Evolutionary conservation across 768 basidiomycete genomes (phyloP).

Genomic region (Lepiota venenata): DNA sequence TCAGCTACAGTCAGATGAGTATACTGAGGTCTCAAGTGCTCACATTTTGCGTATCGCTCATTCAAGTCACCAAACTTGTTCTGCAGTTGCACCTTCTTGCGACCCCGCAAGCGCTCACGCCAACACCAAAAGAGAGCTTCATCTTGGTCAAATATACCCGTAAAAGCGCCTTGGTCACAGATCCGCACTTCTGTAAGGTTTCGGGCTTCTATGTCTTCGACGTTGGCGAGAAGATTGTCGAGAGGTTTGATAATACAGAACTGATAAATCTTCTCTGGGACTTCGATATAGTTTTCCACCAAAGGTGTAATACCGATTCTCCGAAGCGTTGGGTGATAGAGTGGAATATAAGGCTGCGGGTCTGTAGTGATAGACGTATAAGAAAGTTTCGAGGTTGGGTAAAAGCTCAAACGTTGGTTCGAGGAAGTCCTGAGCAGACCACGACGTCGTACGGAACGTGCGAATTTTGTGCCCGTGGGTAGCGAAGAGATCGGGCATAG

Average conservation of each 20-base stretch:
- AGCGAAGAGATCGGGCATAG: slow-evolving; percentile 28
- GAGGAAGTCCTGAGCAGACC: slow-evolving; percentile 25
- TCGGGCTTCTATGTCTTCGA: slow-evolving; percentile 3
- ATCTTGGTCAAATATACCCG: slow-evolving; percentile 23
- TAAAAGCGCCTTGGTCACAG: slow-evolving; percentile 13
- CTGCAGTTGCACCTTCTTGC: slow-evolving; percentile 1
- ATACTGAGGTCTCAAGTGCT: not conserved
- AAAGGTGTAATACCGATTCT: slow-evolving; percentile 44
- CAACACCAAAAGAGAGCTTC: slow-evolving; percentile 4
- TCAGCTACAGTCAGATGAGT: too few species aligned
- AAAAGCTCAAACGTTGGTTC: slow-evolving; percentile 33
- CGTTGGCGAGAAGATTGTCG: slow-evolving; percentile 5
- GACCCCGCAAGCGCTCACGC: not conserved
- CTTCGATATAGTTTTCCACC: slow-evolving; percentile 31
- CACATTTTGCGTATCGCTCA: slow-evolving; percentile 1
- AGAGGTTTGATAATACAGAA: slow-evolving; percentile 31
- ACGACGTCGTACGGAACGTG: slow-evolving; percentile 33
- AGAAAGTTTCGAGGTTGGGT: slow-evolving; percentile 38
- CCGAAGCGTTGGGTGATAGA: slow-evolving; percentile 33
- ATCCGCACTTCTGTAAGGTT: slow-evolving; percentile 7
- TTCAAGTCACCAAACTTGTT: slow-evolving; percentile 8
- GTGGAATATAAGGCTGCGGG: slow-evolving; percentile 23
- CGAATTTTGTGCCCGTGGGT: slow-evolving; percentile 40
- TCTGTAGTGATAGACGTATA: slow-evolving; percentile 31
- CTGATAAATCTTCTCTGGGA: slow-evolving; percentile 33